A percentile compares a stretch with the other conserved stretches of the same genome.
Evolutionary conservation across 805 yeast genomes (phyloP).

Genomic region (Cyberlindnera euphorbiiphila): DNA sequence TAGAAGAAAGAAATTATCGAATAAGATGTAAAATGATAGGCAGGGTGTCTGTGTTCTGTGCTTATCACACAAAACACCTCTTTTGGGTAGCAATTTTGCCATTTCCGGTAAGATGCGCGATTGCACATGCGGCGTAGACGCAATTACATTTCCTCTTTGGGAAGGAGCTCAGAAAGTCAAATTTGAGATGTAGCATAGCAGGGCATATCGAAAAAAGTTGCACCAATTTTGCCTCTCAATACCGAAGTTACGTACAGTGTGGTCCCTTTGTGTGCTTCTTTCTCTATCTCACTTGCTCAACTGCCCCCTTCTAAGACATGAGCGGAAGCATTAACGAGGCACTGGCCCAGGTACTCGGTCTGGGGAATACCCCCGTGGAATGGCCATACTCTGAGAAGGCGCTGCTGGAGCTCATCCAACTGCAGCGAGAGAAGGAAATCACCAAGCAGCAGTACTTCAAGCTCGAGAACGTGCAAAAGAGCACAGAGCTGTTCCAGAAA

Average conservation of each 20-base stretch:
- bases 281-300: not conserved
- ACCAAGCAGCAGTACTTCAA: slow-evolving; percentile 78
- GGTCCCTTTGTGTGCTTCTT: not conserved
- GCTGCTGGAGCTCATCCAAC: slow-evolving; percentile 22
- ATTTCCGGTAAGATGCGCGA: not conserved
- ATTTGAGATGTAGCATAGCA: too few species aligned
- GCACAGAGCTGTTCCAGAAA: slow-evolving; percentile 56
- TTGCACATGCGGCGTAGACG: too few species aligned
- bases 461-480: slow-evolving; percentile 56
- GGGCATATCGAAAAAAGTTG: too few species aligned
- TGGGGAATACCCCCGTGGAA: slow-evolving; percentile 21
- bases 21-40: too few species aligned
- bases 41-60: too few species aligned
- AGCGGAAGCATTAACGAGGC: slow-evolving; percentile 16
- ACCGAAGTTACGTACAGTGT: too few species aligned
- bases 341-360: slow-evolving; percentile 22
- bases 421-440: slow-evolving; percentile 60
- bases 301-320: not conserved
- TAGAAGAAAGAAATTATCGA: too few species aligned
- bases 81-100: not conserved
- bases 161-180: not conserved
- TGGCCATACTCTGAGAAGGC: slow-evolving; percentile 27
- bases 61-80: too few species aligned
- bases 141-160: slow-evolving; percentile 7
- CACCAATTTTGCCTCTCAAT: too few species aligned